Evolutionary conservation across 1,284 basidiomycete species (phyloP).

Genomic region (Heterobasidion irregulare): DNA sequence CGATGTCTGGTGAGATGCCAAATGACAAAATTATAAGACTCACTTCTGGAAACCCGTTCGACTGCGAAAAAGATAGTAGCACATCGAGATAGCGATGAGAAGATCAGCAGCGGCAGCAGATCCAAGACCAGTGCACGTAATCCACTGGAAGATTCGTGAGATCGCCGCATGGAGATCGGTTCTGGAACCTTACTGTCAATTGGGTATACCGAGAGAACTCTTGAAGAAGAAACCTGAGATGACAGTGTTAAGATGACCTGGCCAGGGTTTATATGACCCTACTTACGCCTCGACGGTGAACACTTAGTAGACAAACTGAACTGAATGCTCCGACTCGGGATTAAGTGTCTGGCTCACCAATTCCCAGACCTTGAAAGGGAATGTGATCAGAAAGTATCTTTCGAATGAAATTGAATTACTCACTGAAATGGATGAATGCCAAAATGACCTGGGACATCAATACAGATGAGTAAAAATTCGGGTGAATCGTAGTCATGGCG

Average conservation of each 20-base stretch:
- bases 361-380: constrained; percentile 8
- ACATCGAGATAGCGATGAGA: constrained; percentile 20
- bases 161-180: neutral
- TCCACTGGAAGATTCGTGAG: constrained; percentile 15
- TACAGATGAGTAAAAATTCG: neutral
- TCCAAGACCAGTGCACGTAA: constrained; percentile 21
- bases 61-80: constrained; percentile 19
- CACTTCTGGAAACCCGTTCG: constrained; percentile 22
- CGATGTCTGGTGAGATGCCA: neutral
- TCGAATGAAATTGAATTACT: neutral
- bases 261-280: neutral
- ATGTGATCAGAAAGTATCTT: constrained; percentile 2
- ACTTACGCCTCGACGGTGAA: constrained; percentile 21
- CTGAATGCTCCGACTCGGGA: too few species aligned
- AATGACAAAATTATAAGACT: neutral
- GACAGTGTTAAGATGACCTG: neutral
- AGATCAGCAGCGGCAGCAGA: constrained; percentile 21
- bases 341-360: constrained; percentile 9
- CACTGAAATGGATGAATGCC: neutral
- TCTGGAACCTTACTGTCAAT: constrained; percentile 13
- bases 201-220: constrained; percentile 17
- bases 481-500: neutral
- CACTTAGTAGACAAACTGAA: constrained; percentile 4
- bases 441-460: neutral
- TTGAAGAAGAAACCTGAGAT: constrained; percentile 16